Percentiles rank a stretch among this genome's conserved stretches.
Conservation (phyloP, 2,329 filamentous ascomycete species). For the Aspergillus ochraceus region DNA sequence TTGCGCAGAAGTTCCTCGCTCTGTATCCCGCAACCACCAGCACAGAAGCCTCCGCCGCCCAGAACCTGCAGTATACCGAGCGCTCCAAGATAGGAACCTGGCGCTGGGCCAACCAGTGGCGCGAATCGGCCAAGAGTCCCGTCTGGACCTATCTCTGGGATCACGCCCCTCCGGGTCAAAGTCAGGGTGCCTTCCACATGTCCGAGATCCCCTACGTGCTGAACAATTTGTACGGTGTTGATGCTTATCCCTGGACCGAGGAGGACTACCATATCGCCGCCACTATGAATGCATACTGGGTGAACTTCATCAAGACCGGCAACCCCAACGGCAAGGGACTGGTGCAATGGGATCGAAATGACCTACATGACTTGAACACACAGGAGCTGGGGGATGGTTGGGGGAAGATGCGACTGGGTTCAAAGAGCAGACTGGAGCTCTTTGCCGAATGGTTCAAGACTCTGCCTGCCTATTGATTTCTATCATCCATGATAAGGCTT, state of each 20-base stretch:
- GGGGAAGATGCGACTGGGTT: too few species aligned
- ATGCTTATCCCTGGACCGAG: constrained; percentile 14
- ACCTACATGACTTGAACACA: too few species aligned
- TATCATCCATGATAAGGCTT: too few species aligned
- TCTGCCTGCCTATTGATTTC: too few species aligned
- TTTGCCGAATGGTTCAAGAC: too few species aligned
- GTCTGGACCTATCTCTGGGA: constrained; percentile 41
- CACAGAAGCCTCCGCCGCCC: neutral
- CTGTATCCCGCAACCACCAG: constrained; percentile 27
- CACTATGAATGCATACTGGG: constrained; percentile 36
- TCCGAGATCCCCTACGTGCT: constrained; percentile 42
- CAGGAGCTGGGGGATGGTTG: too few species aligned
- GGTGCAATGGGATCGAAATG: too few species aligned
- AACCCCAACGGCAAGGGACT: constrained; percentile 21
- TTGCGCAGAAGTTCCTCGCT: constrained; percentile 23
- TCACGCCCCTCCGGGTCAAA: constrained; percentile 38
- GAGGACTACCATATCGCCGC: constrained; percentile 16
- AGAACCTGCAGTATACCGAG: constrained; percentile 11
- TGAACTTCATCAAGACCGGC: constrained; percentile 35
- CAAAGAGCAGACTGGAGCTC: too few species aligned
- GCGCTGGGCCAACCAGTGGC: constrained; percentile 30
- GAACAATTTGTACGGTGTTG: constrained; percentile 36
- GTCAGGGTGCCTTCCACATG: constrained; percentile 37
- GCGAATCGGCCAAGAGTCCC: constrained; percentile 21
- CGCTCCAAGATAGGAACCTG: constrained; percentile 27